A percentile compares a stretch with the other conserved stretches of the same genome.
phyloP scores from a whole-genome alignment of 306 rosid species.

The Corylus heterophylla region DNA sequence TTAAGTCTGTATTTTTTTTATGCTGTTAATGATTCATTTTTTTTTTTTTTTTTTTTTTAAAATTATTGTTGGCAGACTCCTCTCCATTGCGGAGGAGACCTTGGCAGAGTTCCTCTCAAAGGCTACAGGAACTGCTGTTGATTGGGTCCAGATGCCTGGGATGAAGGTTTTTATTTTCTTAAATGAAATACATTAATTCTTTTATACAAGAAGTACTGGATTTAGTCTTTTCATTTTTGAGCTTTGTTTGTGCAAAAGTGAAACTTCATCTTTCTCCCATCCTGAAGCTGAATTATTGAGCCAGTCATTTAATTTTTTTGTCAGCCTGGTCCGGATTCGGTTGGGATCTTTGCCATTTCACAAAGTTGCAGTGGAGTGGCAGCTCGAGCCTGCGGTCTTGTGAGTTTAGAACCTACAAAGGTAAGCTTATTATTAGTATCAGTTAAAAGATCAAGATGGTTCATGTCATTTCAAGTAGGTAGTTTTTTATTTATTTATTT shows the following conservation, averaged over 20 bases:
- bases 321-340: constrained; percentile 99
- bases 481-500: background rate
- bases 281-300: background rate
- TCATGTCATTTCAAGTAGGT: background rate
- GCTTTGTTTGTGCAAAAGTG: background rate
- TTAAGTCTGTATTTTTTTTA: background rate
- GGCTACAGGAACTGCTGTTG: constrained; percentile 99
- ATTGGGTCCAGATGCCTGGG: constrained; percentile 99
- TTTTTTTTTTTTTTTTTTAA: background rate
- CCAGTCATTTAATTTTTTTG: background rate
- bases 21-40: constrained; percentile 7
- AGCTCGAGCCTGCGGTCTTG: constrained; percentile 99
- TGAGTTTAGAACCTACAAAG: constrained; percentile 90
- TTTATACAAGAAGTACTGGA: background rate
- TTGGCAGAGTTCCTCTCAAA: constrained; percentile 99
- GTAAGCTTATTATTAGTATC: constrained; percentile 34
- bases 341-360: constrained; percentile 99
- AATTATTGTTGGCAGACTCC: constrained; percentile 64
- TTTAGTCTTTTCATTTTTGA: background rate
- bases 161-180: constrained; percentile 72
- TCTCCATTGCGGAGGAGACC: constrained; percentile 96
- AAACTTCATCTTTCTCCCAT: constrained; percentile 10
- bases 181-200: background rate
- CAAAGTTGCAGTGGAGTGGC: constrained; percentile 99
- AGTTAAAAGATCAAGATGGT: background rate